Evolutionary conservation across 78 protist genomes (phyloP), one percentile per base, ranked within the genome.

Genomic region (Thecamonas trahens): DNA sequence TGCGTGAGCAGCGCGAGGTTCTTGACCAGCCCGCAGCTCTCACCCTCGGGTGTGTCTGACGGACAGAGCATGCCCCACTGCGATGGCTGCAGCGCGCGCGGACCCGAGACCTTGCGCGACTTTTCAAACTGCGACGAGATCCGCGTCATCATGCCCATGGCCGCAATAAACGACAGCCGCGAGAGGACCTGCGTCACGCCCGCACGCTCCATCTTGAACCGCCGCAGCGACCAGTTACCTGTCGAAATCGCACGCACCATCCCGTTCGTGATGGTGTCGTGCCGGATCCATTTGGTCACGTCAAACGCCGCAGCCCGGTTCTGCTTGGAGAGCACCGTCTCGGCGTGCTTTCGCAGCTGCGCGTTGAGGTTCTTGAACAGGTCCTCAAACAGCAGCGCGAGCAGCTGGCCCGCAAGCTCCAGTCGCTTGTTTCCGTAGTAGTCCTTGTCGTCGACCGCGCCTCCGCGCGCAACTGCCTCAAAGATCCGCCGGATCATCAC

Each of bases 31-130:
- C 99, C 99, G 49, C 99, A 98, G 26, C 88, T 67, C 68, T 97
- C 99, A 2, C 99, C 99, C 70, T 98, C 99, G 2, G 99, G 99
- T 9, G 99, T 97, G 76, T 97, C 99, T 0, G 94, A 54, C 24
- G 99, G 99, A 68, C 99, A 98, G 11, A 98, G 80, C 93, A 97
- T 93, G 32, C 99, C 99, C 91, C 95, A 98, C 66, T 97, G 99
- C 14, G 98, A 90, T 14, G 97, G 93, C 82, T 97, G 98, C 42
- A 79, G 67, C n/a, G 86, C 44, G 20, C 88, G 79, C 26, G 84
- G 82, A 8, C 83, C 84, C 4, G 86, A n/a, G 3, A 95, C 94
- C 77, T 98, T 98, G 34, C 99, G 62, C 24, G 98, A 90, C 87
- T 97, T 97, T 39, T 97, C 99, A 53, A 98, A 95, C 67, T 91